Base-by-base conservation (phyloP, 176 grass and related monocot species). In the Thalia dealbata region DNA sequence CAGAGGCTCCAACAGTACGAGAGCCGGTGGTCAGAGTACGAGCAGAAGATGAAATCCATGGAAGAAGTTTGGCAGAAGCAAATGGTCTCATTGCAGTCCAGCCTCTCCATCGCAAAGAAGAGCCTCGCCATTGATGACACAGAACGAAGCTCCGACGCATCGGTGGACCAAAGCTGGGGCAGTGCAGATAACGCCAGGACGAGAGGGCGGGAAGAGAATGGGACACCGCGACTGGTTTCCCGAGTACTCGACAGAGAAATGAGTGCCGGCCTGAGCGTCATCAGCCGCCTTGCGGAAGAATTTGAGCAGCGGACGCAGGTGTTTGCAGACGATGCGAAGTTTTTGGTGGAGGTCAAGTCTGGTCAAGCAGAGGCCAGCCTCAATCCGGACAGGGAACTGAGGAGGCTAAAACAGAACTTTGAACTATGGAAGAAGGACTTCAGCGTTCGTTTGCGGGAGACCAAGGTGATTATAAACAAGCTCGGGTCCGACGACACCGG, bases 11-110 rank as follows among this genome's bases (percentile, higher is more conserved):
- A 91, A 71, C 90, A 99, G 65, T 93, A 99, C 8, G 95, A 99
- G 70, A 91, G 65, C 46, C 82, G 95, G 7, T 99, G 95, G 95
- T 73, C 73, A 56, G 95, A 99, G 63, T 99, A 99, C 3, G 95
- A 99, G 74, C 87, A 90, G 84, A 99, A 99, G 76, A 99, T 99
- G 95, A 86, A 85, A 79, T 73, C 95, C 41, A 99, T 99, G 95
- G 95, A 99, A 72, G 95, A 99, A 71, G 89, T 99, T 85, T 99
- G 95, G 95, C 95, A 99, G 80, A 92, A 92, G 79, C 95, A 99
- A 64, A 93, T 99, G 95, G 77, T 90, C 1, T 99, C 95, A 7
- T 59, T 99, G 69, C 95, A 99, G 50, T 86, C 95, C 6, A 91
- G 90, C 67, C 81, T 99, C 32, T 86, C 90, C 0, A 73, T 91